Conservation (phyloP, 192 early-diverging fungal species). For the Gaertneriomyces sp. region DNA sequence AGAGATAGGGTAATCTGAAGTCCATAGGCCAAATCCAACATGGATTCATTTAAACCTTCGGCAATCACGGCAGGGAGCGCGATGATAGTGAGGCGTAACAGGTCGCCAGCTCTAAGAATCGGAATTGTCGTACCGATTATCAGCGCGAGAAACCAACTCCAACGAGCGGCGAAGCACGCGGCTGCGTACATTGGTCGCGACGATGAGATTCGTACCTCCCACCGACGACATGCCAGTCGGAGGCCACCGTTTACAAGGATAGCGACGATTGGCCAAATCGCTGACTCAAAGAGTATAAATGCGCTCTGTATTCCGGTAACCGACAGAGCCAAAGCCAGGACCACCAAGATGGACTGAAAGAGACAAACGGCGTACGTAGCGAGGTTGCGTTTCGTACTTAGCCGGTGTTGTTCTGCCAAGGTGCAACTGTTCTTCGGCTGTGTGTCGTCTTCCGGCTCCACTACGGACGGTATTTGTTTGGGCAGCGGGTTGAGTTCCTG, state of each 20-base stretch:
- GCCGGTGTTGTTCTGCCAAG: not conserved
- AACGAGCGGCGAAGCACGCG: constrained; percentile 15
- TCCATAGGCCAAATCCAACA: constrained; percentile 32
- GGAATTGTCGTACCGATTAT: constrained; percentile 19
- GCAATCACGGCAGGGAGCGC: constrained; percentile 23
- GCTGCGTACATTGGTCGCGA: not conserved
- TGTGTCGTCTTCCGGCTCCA: not conserved
- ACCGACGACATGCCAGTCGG: not conserved
- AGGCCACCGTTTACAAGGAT: not conserved
- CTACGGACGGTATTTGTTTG: not conserved
- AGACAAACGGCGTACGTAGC: not conserved
- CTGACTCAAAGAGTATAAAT: constrained; percentile 10
- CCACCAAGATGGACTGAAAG: not conserved
- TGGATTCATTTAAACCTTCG: constrained; percentile 20
- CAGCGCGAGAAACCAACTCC: constrained; percentile 26
- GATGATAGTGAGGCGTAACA: constrained; percentile 8
- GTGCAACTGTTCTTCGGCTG: not conserved
- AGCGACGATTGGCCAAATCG: not conserved
- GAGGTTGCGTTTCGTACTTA: too few relatives aligned
- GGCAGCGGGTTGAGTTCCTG: constrained; percentile 4
- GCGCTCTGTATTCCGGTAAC: constrained; percentile 20
- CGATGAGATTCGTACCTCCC: not conserved
- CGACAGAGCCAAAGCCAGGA: constrained; percentile 12
- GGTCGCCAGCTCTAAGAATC: constrained; percentile 9
- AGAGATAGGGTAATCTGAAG: constrained; percentile 17